These are phyloP conservation scores for Fusarium anthophilum DNA, from an alignment of 2,329 filamentous ascomycete species.

Conservation along the genomic window DNA sequence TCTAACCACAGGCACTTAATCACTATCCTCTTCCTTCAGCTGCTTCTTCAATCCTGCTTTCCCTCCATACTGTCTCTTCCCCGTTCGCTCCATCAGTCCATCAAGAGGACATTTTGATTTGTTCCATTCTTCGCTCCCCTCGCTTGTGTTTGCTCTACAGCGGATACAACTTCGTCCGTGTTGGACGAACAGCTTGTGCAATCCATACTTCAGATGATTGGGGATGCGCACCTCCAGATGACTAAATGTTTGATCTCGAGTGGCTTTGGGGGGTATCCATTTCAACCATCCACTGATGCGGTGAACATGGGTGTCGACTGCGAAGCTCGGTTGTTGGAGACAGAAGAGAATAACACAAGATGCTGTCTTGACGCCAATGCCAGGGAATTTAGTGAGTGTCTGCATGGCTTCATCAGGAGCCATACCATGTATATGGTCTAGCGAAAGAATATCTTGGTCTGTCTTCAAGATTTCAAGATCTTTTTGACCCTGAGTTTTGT, in stretches of 20 bases:
- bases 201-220: slow-evolving; percentile 40
- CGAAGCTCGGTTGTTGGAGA: slow-evolving; percentile 42
- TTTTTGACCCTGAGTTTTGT: slow-evolving; percentile 41
- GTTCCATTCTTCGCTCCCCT: slow-evolving; percentile 42
- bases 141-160: slow-evolving; percentile 42
- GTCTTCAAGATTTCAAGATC: slow-evolving; percentile 42
- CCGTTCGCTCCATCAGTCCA: slow-evolving; percentile 36
- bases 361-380: slow-evolving; percentile 43
- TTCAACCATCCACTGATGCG: slow-evolving; percentile 41
- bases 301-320: slow-evolving; percentile 43
- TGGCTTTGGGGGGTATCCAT: slow-evolving; percentile 41
- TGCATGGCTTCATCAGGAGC: slow-evolving; percentile 42
- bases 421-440: slow-evolving; percentile 44
- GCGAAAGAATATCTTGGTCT: slow-evolving; percentile 38
- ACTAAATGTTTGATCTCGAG: slow-evolving; percentile 41
- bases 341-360: slow-evolving; percentile 44
- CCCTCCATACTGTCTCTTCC: slow-evolving; percentile 35
- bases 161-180: slow-evolving; percentile 40
- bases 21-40: slow-evolving; percentile 28
- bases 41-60: slow-evolving; percentile 30
- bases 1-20: slow-evolving; percentile 11
- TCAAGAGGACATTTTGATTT: slow-evolving; percentile 37
- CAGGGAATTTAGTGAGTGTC: slow-evolving; percentile 40
- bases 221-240: slow-evolving; percentile 42
- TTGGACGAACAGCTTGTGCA: slow-evolving; percentile 42